Conservation (phyloP, 139 green algal species). For the Microglena sp. region DNA sequence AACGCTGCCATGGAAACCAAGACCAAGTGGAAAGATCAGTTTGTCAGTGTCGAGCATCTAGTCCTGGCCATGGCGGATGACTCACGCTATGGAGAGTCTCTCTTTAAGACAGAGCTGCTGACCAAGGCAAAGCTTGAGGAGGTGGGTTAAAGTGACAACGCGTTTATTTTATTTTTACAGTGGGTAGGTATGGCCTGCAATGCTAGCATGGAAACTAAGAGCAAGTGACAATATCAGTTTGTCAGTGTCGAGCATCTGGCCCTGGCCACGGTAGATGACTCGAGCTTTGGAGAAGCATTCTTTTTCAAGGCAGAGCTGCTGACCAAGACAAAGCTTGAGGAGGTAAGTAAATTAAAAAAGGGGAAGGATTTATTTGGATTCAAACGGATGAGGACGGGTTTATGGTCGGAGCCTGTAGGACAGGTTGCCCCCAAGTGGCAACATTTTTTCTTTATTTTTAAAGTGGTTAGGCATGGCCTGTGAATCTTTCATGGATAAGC, state of each 20-base stretch:
- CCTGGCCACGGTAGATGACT: conserved; percentile 70
- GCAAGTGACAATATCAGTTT: conserved; percentile 68
- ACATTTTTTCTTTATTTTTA: background rate
- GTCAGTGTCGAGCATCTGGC: conserved; percentile 90
- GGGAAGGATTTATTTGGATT: too few relatives aligned
- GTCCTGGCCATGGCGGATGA: conserved; percentile 78
- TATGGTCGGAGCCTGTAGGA: too few relatives aligned
- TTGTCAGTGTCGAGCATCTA: conserved; percentile 90
- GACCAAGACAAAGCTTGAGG: conserved; percentile 54
- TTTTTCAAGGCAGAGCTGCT: conserved; percentile 56
- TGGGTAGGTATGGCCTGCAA: background rate
- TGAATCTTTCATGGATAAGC: conserved; percentile 41
- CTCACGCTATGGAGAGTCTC: conserved; percentile 51
- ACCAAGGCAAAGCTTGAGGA: conserved; percentile 61
- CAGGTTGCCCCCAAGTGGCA: too few relatives aligned
- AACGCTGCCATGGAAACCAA: conserved; percentile 65
- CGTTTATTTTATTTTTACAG: background rate
- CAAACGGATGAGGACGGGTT: too few relatives aligned
- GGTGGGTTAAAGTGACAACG: conserved; percentile 14
- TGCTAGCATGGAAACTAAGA: conserved; percentile 49
- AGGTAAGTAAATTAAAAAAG: too few relatives aligned
- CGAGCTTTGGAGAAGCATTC: conserved; percentile 57
- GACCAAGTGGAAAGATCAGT: conserved; percentile 67
- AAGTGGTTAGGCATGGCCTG: background rate
- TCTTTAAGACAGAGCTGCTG: conserved; percentile 58